phyloP scores from a whole-genome alignment of 2,329 filamentous ascomycete species.

The Aspergillus pseudoglaucus region DNA sequence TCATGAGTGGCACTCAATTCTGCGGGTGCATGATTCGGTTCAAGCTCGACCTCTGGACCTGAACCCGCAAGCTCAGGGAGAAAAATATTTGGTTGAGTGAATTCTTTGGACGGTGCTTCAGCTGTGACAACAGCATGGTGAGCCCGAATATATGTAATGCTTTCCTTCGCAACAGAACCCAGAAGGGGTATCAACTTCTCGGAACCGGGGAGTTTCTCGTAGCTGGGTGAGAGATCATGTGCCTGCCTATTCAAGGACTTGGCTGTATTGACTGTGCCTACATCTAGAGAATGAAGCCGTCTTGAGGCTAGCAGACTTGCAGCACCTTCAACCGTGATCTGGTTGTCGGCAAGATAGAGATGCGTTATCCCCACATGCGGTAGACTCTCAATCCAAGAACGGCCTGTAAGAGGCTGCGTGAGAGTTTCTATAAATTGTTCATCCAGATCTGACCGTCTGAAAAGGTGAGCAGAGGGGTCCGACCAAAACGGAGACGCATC shows the following conservation, averaged over 20 bases:
- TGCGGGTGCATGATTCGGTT: conserved; percentile 13
- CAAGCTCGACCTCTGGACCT: conserved; percentile 26
- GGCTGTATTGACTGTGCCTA: conserved; percentile 42
- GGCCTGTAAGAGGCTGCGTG: conserved; percentile 45
- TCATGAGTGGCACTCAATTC: conserved; percentile 25
- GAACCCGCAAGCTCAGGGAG: conserved; percentile 28
- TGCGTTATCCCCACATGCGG: conserved; percentile 53
- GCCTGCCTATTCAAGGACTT: conserved; percentile 18
- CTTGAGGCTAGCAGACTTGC: conserved; percentile 47
- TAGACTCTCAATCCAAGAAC: conserved; percentile 51
- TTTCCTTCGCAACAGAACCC: conserved; percentile 40
- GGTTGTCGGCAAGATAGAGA: conserved; percentile 52
- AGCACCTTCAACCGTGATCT: conserved; percentile 50
- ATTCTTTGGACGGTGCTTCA: conserved; percentile 30
- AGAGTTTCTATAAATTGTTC: conserved; percentile 45
- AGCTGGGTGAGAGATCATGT: conserved; percentile 3
- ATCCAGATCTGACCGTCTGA: conserved; percentile 34
- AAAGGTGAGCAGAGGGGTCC: conserved; percentile 7
- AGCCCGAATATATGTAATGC: conserved; percentile 49
- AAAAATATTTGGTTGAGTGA: conserved; percentile 15
- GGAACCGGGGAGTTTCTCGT: conserved; percentile 38
- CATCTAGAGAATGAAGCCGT: conserved; percentile 51
- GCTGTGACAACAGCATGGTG: conserved; percentile 51
- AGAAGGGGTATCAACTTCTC: conserved; percentile 51
- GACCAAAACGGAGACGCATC: conserved; percentile 5